phyloP scores from a whole-genome alignment of 129 eudicot species.

The Flaveria trinervia region DNA sequence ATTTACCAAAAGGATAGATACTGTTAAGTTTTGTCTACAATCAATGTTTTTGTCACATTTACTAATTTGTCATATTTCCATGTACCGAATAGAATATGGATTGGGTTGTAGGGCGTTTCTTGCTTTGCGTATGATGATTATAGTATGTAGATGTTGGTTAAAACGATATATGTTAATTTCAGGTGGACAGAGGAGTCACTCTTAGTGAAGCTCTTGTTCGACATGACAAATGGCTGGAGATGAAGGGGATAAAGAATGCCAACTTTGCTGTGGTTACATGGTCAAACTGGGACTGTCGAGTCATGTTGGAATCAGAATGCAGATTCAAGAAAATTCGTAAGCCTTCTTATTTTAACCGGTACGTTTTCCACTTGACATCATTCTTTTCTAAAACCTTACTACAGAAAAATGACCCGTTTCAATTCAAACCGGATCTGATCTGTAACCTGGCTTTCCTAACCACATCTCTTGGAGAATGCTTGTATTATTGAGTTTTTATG shows the following conservation, averaged over 20 bases:
- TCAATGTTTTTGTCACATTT: not conserved
- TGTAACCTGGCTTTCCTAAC: no score
- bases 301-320: conserved; percentile 97
- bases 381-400: no score
- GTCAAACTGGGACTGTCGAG: conserved; percentile 97
- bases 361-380: conserved; percentile 23
- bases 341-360: conserved; percentile 93
- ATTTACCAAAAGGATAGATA: no score
- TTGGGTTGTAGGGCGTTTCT: not conserved
- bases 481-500: no score
- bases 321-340: conserved; percentile 80
- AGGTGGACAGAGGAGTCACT: conserved; percentile 95
- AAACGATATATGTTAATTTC: not conserved
- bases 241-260: conserved; percentile 75
- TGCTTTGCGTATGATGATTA: not conserved
- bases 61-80: not conserved
- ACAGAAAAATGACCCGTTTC: no score
- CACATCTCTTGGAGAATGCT: no score
- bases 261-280: conserved; percentile 98
- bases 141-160: not conserved
- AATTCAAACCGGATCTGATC: no score
- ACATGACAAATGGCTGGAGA: conserved; percentile 93
- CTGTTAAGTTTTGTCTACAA: not conserved
- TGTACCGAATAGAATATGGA: not conserved
- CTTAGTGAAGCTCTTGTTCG: conserved; percentile 78